A percentile compares a stretch with the other conserved stretches of the same genome.
phyloP scores from a whole-genome alignment of 2,329 filamentous ascomycete genomes.

The Hirsutella rhossiliensis region DNA sequence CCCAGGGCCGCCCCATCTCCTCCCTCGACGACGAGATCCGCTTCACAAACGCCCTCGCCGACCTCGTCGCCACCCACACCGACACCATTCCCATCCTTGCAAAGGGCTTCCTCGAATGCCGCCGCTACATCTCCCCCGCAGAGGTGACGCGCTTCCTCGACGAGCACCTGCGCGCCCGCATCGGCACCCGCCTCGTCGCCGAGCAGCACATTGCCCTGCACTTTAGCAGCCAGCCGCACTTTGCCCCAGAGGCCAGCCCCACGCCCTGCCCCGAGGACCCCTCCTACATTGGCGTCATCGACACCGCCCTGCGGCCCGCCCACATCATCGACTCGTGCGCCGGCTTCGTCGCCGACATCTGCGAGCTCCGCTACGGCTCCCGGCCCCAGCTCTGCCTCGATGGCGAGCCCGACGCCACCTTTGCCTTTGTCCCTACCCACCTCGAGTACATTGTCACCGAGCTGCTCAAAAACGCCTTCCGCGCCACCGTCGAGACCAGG shows the following conservation, averaged over 20 bases:
- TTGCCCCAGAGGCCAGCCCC: constrained; percentile 38
- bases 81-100: constrained; percentile 93
- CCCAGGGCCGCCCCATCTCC: constrained; percentile 23
- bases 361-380: constrained; percentile 89
- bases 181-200: constrained; percentile 85
- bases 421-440: constrained; percentile 91
- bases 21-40: constrained; percentile 76
- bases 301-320: constrained; percentile 75
- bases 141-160: constrained; percentile 91
- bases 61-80: constrained; percentile 87
- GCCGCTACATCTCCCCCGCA: constrained; percentile 70
- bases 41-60: constrained; percentile 86
- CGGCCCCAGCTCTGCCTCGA: constrained; percentile 71
- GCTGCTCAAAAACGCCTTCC: constrained; percentile 91
- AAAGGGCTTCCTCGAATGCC: constrained; percentile 82
- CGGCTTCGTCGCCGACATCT: constrained; percentile 87
- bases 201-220: constrained; percentile 96
- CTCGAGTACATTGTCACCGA: constrained; percentile 97
- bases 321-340: constrained; percentile 75
- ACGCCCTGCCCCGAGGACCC: constrained; percentile 38
- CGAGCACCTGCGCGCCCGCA: constrained; percentile 83
- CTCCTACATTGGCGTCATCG: constrained; percentile 88
- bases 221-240: constrained; percentile 56
- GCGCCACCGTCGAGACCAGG: constrained; percentile 80
- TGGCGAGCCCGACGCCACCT: constrained; percentile 75